phyloP scores from a whole-genome alignment of 164 flowering plant genomes.

The Umbilicus rupestris region DNA sequence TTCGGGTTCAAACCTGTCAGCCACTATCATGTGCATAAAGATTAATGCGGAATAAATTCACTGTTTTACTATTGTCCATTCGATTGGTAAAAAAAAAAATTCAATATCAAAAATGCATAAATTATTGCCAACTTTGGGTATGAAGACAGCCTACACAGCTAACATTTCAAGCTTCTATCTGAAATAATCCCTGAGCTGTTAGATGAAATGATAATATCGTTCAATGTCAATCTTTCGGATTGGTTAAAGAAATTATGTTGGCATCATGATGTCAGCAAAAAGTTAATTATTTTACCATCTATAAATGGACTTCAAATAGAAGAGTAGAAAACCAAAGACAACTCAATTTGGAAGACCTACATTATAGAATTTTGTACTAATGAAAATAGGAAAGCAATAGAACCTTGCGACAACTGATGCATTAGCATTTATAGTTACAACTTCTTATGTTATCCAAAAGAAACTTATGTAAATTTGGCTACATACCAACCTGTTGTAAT shows the following conservation, averaged over 20 bases:
- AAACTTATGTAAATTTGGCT: background rate
- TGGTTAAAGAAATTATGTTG: no score
- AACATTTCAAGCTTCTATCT: no score
- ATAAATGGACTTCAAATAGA: no score
- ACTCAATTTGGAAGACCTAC: no score
- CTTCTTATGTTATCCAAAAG: background rate
- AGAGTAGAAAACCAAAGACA: no score
- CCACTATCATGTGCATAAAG: background rate
- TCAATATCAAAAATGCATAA: background rate
- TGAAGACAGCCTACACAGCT: no score
- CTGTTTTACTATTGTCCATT: background rate
- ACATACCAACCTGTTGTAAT: constrained; percentile 80
- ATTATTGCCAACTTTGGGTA: background rate
- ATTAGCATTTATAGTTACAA: background rate
- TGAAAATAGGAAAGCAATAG: background rate
- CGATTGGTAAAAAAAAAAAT: background rate
- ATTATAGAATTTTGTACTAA: no score
- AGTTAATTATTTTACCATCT: no score
- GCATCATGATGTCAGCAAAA: no score
- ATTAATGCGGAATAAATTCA: background rate
- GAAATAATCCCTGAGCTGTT: no score
- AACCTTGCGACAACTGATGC: background rate
- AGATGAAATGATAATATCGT: no score
- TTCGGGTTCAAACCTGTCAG: constrained; percentile 12
- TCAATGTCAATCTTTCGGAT: no score